Evolutionary conservation across 495 filamentous ascomycete species (phyloP).

Genomic region (Zalerion maritima): DNA sequence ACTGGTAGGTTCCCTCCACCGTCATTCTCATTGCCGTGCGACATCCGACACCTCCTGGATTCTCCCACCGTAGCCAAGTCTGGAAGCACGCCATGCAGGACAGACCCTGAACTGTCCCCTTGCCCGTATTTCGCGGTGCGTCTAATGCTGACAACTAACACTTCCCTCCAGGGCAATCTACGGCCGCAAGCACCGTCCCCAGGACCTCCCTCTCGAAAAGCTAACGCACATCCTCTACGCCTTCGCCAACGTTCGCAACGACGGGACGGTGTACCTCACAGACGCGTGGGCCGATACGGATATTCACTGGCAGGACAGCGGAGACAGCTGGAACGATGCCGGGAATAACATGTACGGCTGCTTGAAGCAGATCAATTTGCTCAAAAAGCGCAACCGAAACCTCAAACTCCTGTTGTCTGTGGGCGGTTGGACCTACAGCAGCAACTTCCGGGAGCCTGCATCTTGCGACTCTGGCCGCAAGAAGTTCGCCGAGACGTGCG

Average conservation of each 20-base stretch:
- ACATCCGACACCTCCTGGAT: too few relatives aligned
- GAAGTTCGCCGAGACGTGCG: constrained; percentile 54
- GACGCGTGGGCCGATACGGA: constrained; percentile 78
- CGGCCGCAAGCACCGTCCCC: constrained; percentile 69
- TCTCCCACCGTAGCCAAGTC: too few relatives aligned
- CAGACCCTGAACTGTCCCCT: too few relatives aligned
- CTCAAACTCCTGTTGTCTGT: constrained; percentile 87
- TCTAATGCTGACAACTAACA: background rate
- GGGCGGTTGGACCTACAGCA: constrained; percentile 90
- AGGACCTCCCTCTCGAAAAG: constrained; percentile 74
- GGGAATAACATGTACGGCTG: constrained; percentile 79
- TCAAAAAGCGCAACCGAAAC: constrained; percentile 77
- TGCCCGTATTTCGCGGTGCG: background rate
- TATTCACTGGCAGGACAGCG: constrained; percentile 83
- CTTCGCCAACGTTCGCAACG: constrained; percentile 51
- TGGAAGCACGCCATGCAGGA: too few relatives aligned
- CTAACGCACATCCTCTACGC: constrained; percentile 80
- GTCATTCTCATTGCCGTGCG: too few relatives aligned
- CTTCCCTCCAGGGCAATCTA: constrained; percentile 58
- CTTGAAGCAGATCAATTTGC: constrained; percentile 82
- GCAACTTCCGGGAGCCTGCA: constrained; percentile 67
- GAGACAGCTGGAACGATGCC: constrained; percentile 55
- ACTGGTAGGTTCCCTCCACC: too few relatives aligned
- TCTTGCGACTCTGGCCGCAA: constrained; percentile 44
- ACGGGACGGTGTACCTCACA: constrained; percentile 57